Conservation (phyloP, 2,329 filamentous ascomycete genomes). For the Boeremia lycopersici region DNA sequence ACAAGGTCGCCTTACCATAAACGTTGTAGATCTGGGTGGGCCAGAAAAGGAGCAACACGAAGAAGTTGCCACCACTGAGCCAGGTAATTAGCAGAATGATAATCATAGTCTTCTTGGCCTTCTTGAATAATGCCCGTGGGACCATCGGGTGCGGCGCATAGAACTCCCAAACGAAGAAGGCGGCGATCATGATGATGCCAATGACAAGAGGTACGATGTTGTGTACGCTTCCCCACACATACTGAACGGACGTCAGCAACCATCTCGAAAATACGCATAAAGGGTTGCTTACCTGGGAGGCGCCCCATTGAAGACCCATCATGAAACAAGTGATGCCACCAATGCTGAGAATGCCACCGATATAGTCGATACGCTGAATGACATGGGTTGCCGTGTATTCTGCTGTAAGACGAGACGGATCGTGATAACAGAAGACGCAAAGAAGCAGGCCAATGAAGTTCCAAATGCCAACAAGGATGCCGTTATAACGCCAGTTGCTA, state of each 20-base stretch:
- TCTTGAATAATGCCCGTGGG: conserved; percentile 42
- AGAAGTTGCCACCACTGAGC: conserved; percentile 44
- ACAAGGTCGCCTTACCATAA: conserved; percentile 28
- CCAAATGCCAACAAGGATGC: conserved; percentile 60
- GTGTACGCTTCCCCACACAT: conserved; percentile 61
- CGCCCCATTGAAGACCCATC: conserved; percentile 48
- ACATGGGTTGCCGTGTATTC: conserved; percentile 46
- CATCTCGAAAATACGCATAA: conserved; percentile 12
- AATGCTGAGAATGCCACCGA: conserved; percentile 40
- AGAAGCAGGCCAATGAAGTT: conserved; percentile 59
- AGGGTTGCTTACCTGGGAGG: conserved; percentile 37
- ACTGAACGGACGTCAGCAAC: conserved; percentile 55
- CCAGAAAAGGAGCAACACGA: conserved; percentile 44
- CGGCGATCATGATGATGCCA: conserved; percentile 55
- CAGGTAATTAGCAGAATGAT: conserved; percentile 44
- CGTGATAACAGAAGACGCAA: conserved; percentile 54
- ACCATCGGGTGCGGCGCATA: conserved; percentile 54
- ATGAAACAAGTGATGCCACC: conserved; percentile 43
- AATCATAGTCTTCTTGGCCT: conserved; percentile 39
- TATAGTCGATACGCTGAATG: conserved; percentile 38
- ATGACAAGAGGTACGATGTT: conserved; percentile 62
- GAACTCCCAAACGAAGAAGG: conserved; percentile 58
- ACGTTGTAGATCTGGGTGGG: conserved; percentile 43
- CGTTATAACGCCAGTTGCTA: conserved; percentile 62
- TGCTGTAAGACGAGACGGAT: conserved; percentile 45